Conservation (phyloP, 306 rosid species). For the Quercus aquifolioides region DNA sequence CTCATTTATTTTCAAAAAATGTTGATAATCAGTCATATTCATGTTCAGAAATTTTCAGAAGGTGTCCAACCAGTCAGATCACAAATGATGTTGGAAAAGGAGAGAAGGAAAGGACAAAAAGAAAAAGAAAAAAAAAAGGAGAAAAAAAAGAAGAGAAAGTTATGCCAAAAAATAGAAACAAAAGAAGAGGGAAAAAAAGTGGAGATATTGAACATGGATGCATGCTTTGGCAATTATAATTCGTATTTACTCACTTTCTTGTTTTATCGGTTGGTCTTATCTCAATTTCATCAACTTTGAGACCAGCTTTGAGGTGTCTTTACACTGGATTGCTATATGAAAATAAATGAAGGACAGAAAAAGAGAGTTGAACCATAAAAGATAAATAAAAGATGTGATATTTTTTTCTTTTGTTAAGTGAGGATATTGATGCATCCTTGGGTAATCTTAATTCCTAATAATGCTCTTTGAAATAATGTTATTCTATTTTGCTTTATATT, state of each 20-base stretch:
- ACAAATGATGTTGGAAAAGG: background rate
- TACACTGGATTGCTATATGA: too few species aligned
- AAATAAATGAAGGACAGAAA: too few species aligned
- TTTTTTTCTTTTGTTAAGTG: background rate
- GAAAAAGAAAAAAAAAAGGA: background rate
- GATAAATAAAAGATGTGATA: too few species aligned
- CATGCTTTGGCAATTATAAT: too few species aligned
- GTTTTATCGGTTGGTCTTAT: too few species aligned
- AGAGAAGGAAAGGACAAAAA: background rate
- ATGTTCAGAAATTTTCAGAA: background rate
- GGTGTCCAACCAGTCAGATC: background rate
- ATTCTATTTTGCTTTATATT: background rate
- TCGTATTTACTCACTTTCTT: too few species aligned
- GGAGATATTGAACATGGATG: too few species aligned
- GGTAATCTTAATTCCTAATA: background rate
- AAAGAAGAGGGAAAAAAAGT: background rate
- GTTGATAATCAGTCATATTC: background rate
- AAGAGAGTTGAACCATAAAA: too few species aligned
- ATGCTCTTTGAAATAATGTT: background rate
- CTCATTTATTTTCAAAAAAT: background rate
- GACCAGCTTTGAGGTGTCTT: too few species aligned
- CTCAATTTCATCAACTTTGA: too few species aligned
- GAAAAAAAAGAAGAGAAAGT: background rate
- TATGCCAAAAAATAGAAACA: background rate
- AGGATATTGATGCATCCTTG: too few species aligned